phyloP scores from a whole-genome alignment of 306 rosid species.

The Spatholobus suberectus region DNA sequence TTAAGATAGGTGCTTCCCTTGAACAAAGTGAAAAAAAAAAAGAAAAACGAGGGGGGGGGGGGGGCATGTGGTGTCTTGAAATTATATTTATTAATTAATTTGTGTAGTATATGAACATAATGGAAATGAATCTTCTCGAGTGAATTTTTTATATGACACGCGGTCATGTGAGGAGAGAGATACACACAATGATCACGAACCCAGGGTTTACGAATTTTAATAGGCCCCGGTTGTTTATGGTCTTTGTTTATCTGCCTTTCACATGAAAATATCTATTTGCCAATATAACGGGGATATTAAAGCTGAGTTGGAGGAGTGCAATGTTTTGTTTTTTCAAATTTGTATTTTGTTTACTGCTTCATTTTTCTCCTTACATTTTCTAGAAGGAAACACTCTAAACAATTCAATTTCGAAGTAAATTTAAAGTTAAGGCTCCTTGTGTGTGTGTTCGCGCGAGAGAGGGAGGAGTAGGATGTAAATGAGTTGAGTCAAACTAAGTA shows the following conservation, averaged over 20 bases:
- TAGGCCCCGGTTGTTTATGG: background rate
- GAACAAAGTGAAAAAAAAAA: conserved; percentile 6
- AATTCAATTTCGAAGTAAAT: background rate
- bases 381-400: background rate
- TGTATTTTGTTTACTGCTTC: background rate
- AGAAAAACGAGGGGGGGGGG: too few species aligned
- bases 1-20: conserved; percentile 41
- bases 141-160: background rate
- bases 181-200: background rate
- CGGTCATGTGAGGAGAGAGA: background rate
- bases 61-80: conserved; percentile 24
- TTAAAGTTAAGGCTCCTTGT: too few species aligned
- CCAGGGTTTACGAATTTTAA: background rate
- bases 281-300: background rate
- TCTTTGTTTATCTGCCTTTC: background rate
- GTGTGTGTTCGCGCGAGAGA: too few species aligned
- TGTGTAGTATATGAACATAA: conserved; percentile 14
- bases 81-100: conserved; percentile 26
- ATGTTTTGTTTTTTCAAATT: background rate
- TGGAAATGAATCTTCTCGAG: background rate
- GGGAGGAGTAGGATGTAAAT: too few species aligned
- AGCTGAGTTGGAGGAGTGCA: background rate
- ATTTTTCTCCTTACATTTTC: background rate
- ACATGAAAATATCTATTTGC: background rate
- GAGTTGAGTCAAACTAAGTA: too few species aligned